Percentiles rank a stretch among this genome's conserved stretches.
These are phyloP conservation scores for Mortierella sp. DNA, from an alignment of 371 early-diverging fungal genomes.

Conservation along the genomic window DNA sequence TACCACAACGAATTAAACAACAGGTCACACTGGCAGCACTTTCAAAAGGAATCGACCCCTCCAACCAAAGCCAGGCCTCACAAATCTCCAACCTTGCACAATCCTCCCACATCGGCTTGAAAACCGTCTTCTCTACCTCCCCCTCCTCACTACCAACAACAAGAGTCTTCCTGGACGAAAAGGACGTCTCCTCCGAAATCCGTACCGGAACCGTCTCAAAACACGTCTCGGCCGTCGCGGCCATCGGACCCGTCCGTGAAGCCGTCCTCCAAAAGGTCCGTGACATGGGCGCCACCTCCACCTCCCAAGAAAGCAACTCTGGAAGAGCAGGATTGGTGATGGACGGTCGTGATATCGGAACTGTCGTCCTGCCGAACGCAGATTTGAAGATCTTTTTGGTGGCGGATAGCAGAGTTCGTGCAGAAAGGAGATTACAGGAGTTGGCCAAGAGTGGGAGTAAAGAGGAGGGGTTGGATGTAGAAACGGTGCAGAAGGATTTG, in stretches of 20 bases:
- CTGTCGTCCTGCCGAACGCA: slow-evolving; percentile 90
- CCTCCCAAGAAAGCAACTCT: background rate
- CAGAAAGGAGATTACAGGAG: slow-evolving; percentile 83
- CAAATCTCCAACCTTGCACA: slow-evolving; percentile 49
- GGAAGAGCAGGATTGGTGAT: slow-evolving; percentile 79
- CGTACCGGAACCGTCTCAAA: slow-evolving; percentile 75
- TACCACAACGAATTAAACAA: too few relatives aligned
- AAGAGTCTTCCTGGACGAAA: slow-evolving; percentile 69
- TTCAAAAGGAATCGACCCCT: slow-evolving; percentile 57
- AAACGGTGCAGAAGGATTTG: slow-evolving; percentile 74
- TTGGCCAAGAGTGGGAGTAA: slow-evolving; percentile 49
- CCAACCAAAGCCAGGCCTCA: slow-evolving; percentile 20
- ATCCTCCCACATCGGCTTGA: slow-evolving; percentile 36
- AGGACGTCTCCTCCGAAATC: slow-evolving; percentile 79
- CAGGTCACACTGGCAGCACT: slow-evolving; percentile 74
- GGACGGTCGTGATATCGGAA: slow-evolving; percentile 97
- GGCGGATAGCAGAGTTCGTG: slow-evolving; percentile 82
- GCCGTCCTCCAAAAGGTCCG: slow-evolving; percentile 77
- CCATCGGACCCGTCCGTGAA: slow-evolving; percentile 73
- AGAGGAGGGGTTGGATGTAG: slow-evolving; percentile 47
- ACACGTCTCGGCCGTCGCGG: slow-evolving; percentile 78
- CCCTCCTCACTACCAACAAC: slow-evolving; percentile 45
- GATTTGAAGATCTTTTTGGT: slow-evolving; percentile 91
- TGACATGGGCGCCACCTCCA: slow-evolving; percentile 56
- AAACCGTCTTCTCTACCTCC: slow-evolving; percentile 29